These are phyloP conservation scores for Phytopythium kandeliae DNA, from an alignment of 352 stramenopile species.

Conservation along the genomic window DNA sequence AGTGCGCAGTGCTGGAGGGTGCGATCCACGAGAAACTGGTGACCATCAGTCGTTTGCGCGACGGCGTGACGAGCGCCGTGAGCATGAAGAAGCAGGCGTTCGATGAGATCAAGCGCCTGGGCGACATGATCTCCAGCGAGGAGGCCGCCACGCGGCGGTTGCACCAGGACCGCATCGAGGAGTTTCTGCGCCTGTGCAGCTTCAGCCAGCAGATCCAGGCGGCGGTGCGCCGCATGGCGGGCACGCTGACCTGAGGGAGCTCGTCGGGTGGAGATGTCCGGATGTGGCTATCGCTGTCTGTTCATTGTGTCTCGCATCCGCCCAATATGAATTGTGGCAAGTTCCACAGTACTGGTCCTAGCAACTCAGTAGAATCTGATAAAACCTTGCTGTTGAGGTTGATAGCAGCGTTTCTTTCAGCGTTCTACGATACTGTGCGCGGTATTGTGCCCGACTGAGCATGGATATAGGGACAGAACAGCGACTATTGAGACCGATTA, in stretches of 20 bases:
- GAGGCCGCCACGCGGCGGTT: conserved; percentile 36
- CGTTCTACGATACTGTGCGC: too few relatives aligned
- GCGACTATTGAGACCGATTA: too few relatives aligned
- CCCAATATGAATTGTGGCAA: neutral
- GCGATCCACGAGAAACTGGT: conserved; percentile 29
- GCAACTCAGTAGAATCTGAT: too few relatives aligned
- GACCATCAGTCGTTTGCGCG: conserved; percentile 28
- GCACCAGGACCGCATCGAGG: conserved; percentile 36
- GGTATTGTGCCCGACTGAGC: too few relatives aligned
- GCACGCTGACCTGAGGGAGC: neutral
- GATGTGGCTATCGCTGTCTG: too few relatives aligned
- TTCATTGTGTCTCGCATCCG: too few relatives aligned
- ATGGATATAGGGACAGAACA: too few relatives aligned
- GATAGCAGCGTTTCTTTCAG: neutral
- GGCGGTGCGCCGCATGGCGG: conserved; percentile 26
- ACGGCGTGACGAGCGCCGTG: conserved; percentile 57
- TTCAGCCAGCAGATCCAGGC: conserved; percentile 51
- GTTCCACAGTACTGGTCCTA: neutral
- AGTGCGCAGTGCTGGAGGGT: conserved; percentile 36
- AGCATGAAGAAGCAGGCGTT: conserved; percentile 43
- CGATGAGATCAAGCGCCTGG: conserved; percentile 47
- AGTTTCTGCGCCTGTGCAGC: conserved; percentile 38
- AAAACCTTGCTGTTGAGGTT: conserved; percentile 1
- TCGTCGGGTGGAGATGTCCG: too few relatives aligned
- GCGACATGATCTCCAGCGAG: conserved; percentile 28